A percentile compares a stretch with the other conserved stretches of the same genome.
Conservation (phyloP, 2,329 filamentous ascomycete species). For the Rutstroemia sp. region DNA sequence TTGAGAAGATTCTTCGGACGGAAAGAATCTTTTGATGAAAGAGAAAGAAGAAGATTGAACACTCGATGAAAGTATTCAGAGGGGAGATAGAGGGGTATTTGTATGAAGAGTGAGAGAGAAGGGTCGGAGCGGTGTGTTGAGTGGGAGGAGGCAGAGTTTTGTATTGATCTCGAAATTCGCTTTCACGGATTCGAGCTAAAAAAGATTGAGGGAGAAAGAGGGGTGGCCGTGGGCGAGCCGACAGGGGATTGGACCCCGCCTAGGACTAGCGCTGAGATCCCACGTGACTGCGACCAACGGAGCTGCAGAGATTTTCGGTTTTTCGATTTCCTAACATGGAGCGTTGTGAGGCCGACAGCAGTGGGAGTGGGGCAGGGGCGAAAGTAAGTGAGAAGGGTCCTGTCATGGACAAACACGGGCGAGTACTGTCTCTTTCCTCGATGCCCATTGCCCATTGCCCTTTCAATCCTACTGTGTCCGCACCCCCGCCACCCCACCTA, state of each 20-base stretch:
- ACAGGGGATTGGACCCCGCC: neutral
- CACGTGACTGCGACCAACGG: neutral
- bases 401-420: too few relatives aligned
- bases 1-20: neutral
- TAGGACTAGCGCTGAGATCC: constrained; percentile 3
- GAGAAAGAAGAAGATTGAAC: neutral
- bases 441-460: too few relatives aligned
- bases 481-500: too few relatives aligned
- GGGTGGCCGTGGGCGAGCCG: neutral
- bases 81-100: neutral
- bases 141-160: neutral
- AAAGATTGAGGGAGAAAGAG: neutral
- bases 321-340: too few relatives aligned
- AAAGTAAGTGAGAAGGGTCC: too few relatives aligned
- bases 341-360: too few relatives aligned
- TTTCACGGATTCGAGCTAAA: neutral
- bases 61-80: neutral
- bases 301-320: too few relatives aligned
- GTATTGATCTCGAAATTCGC: neutral
- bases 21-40: neutral
- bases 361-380: too few relatives aligned
- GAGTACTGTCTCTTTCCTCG: too few relatives aligned
- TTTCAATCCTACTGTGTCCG: too few relatives aligned
- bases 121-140: constrained; percentile 7
- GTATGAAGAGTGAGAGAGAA: neutral